Percentiles rank a stretch among this genome's conserved stretches.
Evolutionary conservation across 306 rosid species (phyloP).

Genomic region (Myrica gale): DNA sequence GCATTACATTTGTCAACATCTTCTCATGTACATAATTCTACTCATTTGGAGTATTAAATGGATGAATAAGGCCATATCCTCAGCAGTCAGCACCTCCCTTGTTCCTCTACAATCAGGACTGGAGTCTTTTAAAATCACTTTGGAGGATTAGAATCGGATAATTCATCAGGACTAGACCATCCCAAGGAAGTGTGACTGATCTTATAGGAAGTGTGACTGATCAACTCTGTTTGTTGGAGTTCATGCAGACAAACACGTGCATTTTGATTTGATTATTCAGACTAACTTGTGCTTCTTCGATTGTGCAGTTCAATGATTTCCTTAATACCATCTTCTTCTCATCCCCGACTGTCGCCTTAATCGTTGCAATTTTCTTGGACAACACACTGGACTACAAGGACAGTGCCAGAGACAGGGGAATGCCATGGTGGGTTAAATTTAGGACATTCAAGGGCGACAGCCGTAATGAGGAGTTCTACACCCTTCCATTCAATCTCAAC

Average conservation of each 20-base stretch:
- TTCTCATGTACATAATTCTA: background rate
- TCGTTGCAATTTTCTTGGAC: conserved; percentile 87
- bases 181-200: too few relatives aligned
- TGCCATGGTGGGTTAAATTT: conserved; percentile 99
- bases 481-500: conserved; percentile 96
- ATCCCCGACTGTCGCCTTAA: conserved; percentile 74
- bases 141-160: too few relatives aligned
- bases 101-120: too few relatives aligned
- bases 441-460: conserved; percentile 82
- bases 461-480: conserved; percentile 92
- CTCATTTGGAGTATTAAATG: background rate
- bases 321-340: conserved; percentile 92
- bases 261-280: background rate
- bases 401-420: conserved; percentile 88
- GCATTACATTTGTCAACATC: background rate
- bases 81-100: too few relatives aligned
- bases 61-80: background rate
- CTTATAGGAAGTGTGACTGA: too few relatives aligned
- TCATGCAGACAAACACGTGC: background rate
- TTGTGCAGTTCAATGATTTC: conserved; percentile 89
- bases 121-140: too few relatives aligned
- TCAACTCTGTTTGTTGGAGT: too few relatives aligned
- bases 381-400: conserved; percentile 90
- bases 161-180: too few relatives aligned
- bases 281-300: background rate